These are phyloP conservation scores for Elsinoe fawcettii DNA, from an alignment of 2,329 filamentous ascomycete species.

Conservation along the genomic window DNA sequence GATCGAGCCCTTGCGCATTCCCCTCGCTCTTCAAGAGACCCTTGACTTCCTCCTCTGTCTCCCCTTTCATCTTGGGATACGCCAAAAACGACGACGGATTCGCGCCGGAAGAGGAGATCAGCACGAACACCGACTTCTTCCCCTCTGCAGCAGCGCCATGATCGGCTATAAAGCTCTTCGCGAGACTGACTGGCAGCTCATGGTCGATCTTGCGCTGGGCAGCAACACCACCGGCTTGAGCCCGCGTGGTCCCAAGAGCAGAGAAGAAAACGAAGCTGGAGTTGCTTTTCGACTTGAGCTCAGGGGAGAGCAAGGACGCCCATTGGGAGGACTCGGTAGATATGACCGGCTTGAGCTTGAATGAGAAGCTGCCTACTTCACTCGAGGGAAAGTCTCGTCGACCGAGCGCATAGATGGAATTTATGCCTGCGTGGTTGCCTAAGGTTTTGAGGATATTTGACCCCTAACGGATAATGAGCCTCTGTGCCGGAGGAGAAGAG, in stretches of 20 bases:
- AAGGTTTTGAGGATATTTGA: conserved; percentile 62
- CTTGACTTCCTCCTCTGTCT: conserved; percentile 72
- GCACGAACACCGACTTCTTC: conserved; percentile 63
- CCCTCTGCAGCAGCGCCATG: conserved; percentile 50
- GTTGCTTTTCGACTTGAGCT: conserved; percentile 44
- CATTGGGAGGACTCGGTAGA: conserved; percentile 63
- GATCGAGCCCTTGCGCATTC: conserved; percentile 54
- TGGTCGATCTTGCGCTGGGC: conserved; percentile 84
- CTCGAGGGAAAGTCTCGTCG: conserved; percentile 52
- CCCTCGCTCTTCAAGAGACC: conserved; percentile 35
- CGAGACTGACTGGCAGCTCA: conserved; percentile 74
- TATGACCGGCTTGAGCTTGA: conserved; percentile 57
- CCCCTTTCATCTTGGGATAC: conserved; percentile 70
- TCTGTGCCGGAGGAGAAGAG: too few relatives aligned
- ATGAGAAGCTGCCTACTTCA: conserved; percentile 31
- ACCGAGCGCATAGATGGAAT: conserved; percentile 55
- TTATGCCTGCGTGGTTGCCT: conserved; percentile 47
- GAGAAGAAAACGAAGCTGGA: conserved; percentile 56
- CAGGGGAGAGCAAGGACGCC: conserved; percentile 34
- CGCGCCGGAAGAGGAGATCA: conserved; percentile 56
- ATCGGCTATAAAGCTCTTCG: conserved; percentile 34
- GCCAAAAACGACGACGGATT: conserved; percentile 46
- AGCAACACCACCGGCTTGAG: conserved; percentile 63
- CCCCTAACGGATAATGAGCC: too few relatives aligned
- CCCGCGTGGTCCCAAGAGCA: conserved; percentile 71